A percentile compares a stretch with the other conserved stretches of the same genome.
phyloP scores from a whole-genome alignment of 2,329 filamentous ascomycete genomes.

The Aspergillus puulaauensis region DNA sequence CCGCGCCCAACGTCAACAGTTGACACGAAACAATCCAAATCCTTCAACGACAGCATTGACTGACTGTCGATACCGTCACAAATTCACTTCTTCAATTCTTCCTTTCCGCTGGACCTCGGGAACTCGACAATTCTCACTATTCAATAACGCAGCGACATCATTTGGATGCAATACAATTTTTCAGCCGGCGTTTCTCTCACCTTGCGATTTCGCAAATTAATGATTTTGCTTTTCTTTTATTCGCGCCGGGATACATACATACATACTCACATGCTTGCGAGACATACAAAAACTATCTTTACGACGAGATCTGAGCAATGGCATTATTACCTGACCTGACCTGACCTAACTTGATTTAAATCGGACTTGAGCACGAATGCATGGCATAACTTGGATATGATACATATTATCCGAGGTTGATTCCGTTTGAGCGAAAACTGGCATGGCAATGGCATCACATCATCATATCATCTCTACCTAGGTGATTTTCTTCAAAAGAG shows the following conservation, averaged over 20 bases:
- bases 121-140: slow-evolving; percentile 13
- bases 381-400: slow-evolving; percentile 9
- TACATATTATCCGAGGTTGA: slow-evolving; percentile 7
- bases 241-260: not conserved
- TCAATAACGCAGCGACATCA: slow-evolving; percentile 25
- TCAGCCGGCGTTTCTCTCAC: slow-evolving; percentile 21
- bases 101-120: slow-evolving; percentile 5
- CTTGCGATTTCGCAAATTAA: not conserved
- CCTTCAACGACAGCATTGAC: slow-evolving; percentile 32
- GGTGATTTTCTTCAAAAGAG: not conserved
- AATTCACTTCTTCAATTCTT: not conserved
- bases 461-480: not conserved
- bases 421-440: slow-evolving; percentile 3
- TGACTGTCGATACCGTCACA: slow-evolving; percentile 17
- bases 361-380: slow-evolving; percentile 2
- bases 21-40: slow-evolving; percentile 26
- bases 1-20: slow-evolving; percentile 28
- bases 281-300: slow-evolving; percentile 2
- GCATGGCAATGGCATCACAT: slow-evolving; percentile 3
- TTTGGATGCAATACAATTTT: slow-evolving; percentile 14
- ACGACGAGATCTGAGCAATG: slow-evolving; percentile 8
- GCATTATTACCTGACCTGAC: slow-evolving; percentile 1
- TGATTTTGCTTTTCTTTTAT: not conserved
- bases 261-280: not conserved
- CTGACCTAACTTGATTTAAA: slow-evolving; percentile 1